These are phyloP conservation scores for Cyberlindnera saturnus DNA, from an alignment of 805 yeast species.

Conservation along the genomic window DNA sequence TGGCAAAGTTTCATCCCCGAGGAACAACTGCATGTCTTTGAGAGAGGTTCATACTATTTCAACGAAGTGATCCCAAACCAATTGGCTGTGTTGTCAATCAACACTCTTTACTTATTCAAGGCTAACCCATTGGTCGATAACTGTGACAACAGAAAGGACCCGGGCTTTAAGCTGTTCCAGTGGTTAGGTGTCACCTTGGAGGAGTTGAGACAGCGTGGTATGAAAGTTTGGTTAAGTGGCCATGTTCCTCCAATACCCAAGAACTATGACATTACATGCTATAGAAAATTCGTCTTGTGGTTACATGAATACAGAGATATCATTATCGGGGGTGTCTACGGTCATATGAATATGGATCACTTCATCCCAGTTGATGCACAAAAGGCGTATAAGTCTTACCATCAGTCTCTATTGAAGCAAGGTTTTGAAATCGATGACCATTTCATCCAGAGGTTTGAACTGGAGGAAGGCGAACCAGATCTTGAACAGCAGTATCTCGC, in stretches of 20 bases:
- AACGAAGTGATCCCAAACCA: slow-evolving; percentile 74
- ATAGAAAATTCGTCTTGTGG: slow-evolving; percentile 75
- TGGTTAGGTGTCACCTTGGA: slow-evolving; percentile 75
- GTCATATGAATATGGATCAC: slow-evolving; percentile 89
- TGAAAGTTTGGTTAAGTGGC: slow-evolving; percentile 85
- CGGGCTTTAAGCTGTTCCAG: slow-evolving; percentile 69
- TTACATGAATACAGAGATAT: slow-evolving; percentile 77
- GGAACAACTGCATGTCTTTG: slow-evolving; percentile 69
- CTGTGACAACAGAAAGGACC: slow-evolving; percentile 66
- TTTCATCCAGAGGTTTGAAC: slow-evolving; percentile 2
- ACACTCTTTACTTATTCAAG: slow-evolving; percentile 69
- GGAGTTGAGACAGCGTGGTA: slow-evolving; percentile 63
- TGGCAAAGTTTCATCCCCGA: slow-evolving; percentile 75
- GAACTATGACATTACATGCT: slow-evolving; percentile 68
- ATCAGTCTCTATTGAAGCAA: slow-evolving; percentile 13
- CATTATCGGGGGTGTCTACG: slow-evolving; percentile 76
- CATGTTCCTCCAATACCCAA: slow-evolving; percentile 86
- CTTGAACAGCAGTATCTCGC: slow-evolving; percentile 20
- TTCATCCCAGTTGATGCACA: slow-evolving; percentile 70
- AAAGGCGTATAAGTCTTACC: slow-evolving; percentile 48
- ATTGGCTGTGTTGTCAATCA: slow-evolving; percentile 72
- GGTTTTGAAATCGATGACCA: slow-evolving; percentile 27
- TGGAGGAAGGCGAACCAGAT: slow-evolving; percentile 12
- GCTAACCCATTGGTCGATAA: slow-evolving; percentile 79
- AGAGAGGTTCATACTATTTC: slow-evolving; percentile 68